These are phyloP conservation scores for Diaporthe velutina DNA, from an alignment of 2,329 filamentous ascomycete species.

Conservation along the genomic window DNA sequence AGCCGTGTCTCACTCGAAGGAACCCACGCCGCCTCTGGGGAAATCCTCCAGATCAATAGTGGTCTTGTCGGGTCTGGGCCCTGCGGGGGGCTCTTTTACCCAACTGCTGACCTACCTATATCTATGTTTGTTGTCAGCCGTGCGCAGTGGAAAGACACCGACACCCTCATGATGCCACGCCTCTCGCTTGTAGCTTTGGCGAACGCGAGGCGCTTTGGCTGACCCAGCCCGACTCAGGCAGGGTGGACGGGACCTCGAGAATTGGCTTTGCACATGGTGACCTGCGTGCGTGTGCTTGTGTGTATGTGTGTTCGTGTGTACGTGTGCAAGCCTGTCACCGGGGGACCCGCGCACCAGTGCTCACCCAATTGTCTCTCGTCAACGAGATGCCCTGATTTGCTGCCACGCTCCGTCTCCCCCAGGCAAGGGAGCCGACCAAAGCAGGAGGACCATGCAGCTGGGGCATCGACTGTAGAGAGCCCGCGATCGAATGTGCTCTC, in stretches of 20 bases:
- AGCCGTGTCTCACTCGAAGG: conserved; percentile 26
- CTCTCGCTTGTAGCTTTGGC: background rate
- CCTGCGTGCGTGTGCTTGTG: background rate
- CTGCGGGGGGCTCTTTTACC: background rate
- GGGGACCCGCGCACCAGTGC: background rate
- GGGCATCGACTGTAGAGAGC: background rate
- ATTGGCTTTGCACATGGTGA: background rate
- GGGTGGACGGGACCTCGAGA: background rate
- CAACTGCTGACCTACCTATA: conserved; percentile 4
- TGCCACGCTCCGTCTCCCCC: background rate
- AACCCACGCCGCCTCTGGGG: conserved; percentile 10
- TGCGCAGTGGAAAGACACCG: background rate
- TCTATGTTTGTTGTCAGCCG: background rate
- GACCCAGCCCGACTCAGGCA: no score
- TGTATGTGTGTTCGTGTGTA: background rate
- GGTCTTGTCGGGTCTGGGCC: conserved; percentile 5
- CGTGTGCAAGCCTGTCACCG: background rate
- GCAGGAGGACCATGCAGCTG: background rate
- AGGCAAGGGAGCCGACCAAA: background rate
- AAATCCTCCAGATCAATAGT: conserved; percentile 16
- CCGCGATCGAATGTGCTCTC: conserved; percentile 8
- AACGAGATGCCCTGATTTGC: conserved; percentile 20
- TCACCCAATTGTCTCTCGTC: conserved; percentile 3
- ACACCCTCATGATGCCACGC: background rate
- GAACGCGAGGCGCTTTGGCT: no score